These are phyloP conservation scores for Melastoma candidum DNA, from an alignment of 441 rosid species.

Conservation along the genomic window DNA sequence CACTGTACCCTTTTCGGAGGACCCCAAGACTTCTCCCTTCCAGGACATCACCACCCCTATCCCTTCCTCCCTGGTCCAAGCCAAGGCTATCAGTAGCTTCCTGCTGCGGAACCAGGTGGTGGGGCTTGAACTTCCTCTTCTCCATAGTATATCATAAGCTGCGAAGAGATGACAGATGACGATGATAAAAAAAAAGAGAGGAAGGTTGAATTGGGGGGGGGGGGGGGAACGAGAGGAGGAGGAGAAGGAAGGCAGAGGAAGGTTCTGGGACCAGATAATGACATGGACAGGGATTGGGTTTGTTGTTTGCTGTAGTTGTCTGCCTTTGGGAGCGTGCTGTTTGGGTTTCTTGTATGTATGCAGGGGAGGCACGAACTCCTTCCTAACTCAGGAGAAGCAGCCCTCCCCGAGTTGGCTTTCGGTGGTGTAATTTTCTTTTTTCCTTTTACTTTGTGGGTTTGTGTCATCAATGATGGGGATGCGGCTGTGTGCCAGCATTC, in stretches of 20 bases:
- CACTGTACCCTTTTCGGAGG: slow-evolving; percentile 2
- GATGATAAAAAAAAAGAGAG: background rate
- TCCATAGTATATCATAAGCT: background rate
- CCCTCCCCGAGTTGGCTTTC: too few relatives aligned
- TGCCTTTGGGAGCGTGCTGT: too few relatives aligned
- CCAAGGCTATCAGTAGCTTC: background rate
- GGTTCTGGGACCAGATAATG: background rate
- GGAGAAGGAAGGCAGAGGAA: background rate
- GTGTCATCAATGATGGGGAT: too few relatives aligned
- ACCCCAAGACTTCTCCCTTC: slow-evolving; percentile 12
- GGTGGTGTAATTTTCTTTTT: too few relatives aligned
- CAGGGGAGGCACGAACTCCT: too few relatives aligned
- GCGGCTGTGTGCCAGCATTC: too few relatives aligned
- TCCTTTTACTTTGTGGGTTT: too few relatives aligned
- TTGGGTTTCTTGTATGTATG: too few relatives aligned
- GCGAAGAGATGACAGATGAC: background rate
- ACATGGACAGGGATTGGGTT: background rate
- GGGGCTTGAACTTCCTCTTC: slow-evolving; percentile 8
- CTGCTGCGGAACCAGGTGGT: background rate
- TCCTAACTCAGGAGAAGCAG: too few relatives aligned
- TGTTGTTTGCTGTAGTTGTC: background rate
- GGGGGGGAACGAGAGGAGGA: background rate
- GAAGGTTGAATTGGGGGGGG: background rate
- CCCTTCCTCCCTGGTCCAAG: slow-evolving; percentile 17
- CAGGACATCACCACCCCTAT: slow-evolving; percentile 1